Evolutionary conservation across 2,329 filamentous ascomycete genomes (phyloP), one percentile per base, ranked within the genome.

Genomic region (Penicillium polonicum): DNA sequence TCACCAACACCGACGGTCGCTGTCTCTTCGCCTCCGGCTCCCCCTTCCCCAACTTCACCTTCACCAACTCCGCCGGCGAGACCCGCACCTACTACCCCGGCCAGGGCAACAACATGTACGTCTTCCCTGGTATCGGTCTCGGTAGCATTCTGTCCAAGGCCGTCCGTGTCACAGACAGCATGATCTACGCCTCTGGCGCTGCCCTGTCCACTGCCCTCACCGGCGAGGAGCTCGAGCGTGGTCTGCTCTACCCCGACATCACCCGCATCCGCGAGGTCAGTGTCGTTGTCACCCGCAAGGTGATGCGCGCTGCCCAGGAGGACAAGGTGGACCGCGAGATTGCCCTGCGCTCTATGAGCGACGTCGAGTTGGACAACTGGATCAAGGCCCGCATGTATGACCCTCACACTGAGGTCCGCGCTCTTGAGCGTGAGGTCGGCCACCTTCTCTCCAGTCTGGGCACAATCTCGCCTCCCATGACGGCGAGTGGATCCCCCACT

Each of bases 11-110:
- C 12, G 89, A 97, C 58, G 93, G 93, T 60, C 90, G 87, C 55
- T 92, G 87, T 68, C 86, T 99, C 73, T 99, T 99, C 72, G 94
- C 94, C 50, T 97, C 92, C 6, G 94, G 94, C 62, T 96, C 92
- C 48, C 94, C 94, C 15, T 97, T 97, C 84, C 84, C 86, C 25
- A 83, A 88, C 2, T 83, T 90, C 71, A 85, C 83, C 53, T 83
- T 85, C 71, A 88, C 88, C 78, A 81, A 79, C 60, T 73, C 78
- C 27, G 78, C 80, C 33, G 84, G 86, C 42, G 80, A 83, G 59
- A 79, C 80, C 50, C 81, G 86, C 65, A 89, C 85, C 35, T 88
- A 91, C 78, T 83, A 89, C 76, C 88, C 89, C 55, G 91, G 90
- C 77, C 88, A 91, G 80, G 92, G 93, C 64, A 82, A 82, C 73